These are phyloP conservation scores for Trichoderma virens DNA, from an alignment of 495 filamentous ascomycete species.

Conservation along the genomic window DNA sequence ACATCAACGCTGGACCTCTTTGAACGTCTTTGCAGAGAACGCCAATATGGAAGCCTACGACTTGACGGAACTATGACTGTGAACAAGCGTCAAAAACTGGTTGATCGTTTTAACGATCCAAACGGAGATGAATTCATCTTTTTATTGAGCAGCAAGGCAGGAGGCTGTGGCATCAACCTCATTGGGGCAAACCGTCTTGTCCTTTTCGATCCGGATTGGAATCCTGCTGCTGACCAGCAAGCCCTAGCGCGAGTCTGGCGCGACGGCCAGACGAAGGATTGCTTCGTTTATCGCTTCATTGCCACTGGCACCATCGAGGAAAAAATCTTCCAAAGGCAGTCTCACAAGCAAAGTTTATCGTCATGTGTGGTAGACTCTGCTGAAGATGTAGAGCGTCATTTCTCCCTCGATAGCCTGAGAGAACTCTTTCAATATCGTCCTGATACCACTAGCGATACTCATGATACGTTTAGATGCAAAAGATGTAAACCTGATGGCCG, in stretches of 20 bases:
- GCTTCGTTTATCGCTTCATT: conserved; percentile 98
- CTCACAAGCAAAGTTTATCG: conserved; percentile 93
- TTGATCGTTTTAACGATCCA: conserved; percentile 97
- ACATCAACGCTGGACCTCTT: conserved; percentile 95
- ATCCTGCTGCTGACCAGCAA: conserved; percentile 96
- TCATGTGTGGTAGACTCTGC: conserved; percentile 97
- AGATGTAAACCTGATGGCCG: conserved; percentile 79
- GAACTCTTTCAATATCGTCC: conserved; percentile 91
- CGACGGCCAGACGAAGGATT: conserved; percentile 98
- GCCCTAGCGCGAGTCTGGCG: conserved; percentile 96
- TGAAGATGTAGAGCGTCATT: conserved; percentile 95
- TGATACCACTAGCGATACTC: conserved; percentile 82
- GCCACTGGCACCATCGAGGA: conserved; percentile 97
- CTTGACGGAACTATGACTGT: conserved; percentile 98
- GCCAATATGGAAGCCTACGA: conserved; percentile 76
- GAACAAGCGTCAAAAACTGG: conserved; percentile 91
- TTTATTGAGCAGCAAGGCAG: conserved; percentile 90
- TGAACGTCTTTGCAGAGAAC: conserved; percentile 77
- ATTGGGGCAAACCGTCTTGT: conserved; percentile 96
- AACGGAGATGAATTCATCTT: conserved; percentile 89
- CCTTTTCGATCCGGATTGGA: conserved; percentile 99
- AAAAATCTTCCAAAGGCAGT: conserved; percentile 98
- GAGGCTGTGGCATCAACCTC: conserved; percentile 93
- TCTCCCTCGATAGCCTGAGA: conserved; percentile 76
- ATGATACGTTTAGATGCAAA: conserved; percentile 99